Conservation (phyloP, 495 filamentous ascomycete genomes). For the Penicillium diatomitis region DNA sequence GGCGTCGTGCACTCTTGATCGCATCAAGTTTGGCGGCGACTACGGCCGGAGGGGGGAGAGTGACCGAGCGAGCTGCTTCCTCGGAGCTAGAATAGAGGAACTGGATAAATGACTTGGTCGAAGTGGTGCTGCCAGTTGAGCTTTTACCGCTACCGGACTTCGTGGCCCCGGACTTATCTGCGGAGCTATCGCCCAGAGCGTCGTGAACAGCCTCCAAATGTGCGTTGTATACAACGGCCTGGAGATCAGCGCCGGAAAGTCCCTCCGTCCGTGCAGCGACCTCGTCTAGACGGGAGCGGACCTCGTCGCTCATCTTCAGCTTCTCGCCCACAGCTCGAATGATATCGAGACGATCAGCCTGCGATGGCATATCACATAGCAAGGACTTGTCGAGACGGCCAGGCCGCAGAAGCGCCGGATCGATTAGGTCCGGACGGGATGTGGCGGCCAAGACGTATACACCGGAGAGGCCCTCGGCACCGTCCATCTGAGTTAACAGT, state of each 20-base stretch:
- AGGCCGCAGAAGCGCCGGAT: slow-evolving; percentile 82
- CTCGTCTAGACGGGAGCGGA: slow-evolving; percentile 46
- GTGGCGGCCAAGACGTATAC: slow-evolving; percentile 96
- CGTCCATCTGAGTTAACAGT: slow-evolving; percentile 97
- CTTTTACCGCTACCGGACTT: slow-evolving; percentile 22
- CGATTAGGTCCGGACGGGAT: slow-evolving; percentile 82
- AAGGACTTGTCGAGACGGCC: slow-evolving; percentile 86
- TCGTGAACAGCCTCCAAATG: slow-evolving; percentile 96
- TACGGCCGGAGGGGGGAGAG: slow-evolving; percentile 54
- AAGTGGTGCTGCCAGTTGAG: slow-evolving; percentile 18
- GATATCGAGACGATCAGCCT: slow-evolving; percentile 79
- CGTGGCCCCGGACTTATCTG: slow-evolving; percentile 23
- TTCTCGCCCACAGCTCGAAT: slow-evolving; percentile 72
- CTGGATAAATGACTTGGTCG: slow-evolving; percentile 55
- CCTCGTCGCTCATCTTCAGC: slow-evolving; percentile 54
- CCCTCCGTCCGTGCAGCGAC: slow-evolving; percentile 74
- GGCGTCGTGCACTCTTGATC: slow-evolving; percentile 58
- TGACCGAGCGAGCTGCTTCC: slow-evolving; percentile 33
- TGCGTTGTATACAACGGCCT: slow-evolving; percentile 91
- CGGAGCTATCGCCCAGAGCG: slow-evolving; percentile 57
- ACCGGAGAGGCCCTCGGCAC: slow-evolving; percentile 85
- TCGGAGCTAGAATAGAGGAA: slow-evolving; percentile 68
- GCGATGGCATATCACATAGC: slow-evolving; percentile 74
- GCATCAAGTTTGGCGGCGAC: slow-evolving; percentile 66
- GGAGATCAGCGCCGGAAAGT: slow-evolving; percentile 91